Base-by-base conservation (phyloP, 176 grass and related monocot species). In the Secale cereale region DNA sequence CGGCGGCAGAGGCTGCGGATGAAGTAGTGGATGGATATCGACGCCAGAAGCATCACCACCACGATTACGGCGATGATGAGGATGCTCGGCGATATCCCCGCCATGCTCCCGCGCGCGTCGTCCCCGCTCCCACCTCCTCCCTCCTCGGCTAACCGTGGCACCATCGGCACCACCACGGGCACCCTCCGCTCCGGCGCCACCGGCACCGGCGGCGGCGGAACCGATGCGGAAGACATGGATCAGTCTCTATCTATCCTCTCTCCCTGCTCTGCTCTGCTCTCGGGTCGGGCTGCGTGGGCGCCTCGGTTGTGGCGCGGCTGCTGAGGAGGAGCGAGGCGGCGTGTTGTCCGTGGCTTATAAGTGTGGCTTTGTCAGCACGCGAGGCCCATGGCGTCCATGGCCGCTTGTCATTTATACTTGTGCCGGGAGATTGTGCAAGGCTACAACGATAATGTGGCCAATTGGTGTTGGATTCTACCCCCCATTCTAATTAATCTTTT, bases 51-150 rank as follows among this genome's bases (percentile, higher is more conserved):
- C 83, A 92, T 85, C 27, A 91, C 90, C 50, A 88, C 90, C 41
- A 91, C 82, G 86, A 91, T 88, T 82, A 88, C 78, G 6, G 78
- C 90, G 85, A 91, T 91, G 89, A 91, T 87, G 52, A 91, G 77
- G 70, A 91, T 87, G 85, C 89, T 91, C 63, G 89, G 89, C 39
- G 89, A 91, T 64, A 91, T 87, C 48, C 89, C 85, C 48, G 85
- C 85, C 50, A 91, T 76, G 67, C 75, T 31, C 7, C 36, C 88
- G 1, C 52, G 40, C 40, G 31, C 13, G 23, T 27, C 56, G 30
- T 48, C 78, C 0, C 3, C 73, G 4, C 14, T 56, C 1, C 41
- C 60, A 0, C 78, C 57, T 15, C 79, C 78, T 22, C 79, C 88
- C 4, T 52, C 76, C 50, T 70, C 89, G 14, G 63, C 81, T 31